A percentile compares a stretch with the other conserved stretches of the same genome.
phyloP scores from a whole-genome alignment of 129 eudicot species.

The Escallonia herrerae region DNA sequence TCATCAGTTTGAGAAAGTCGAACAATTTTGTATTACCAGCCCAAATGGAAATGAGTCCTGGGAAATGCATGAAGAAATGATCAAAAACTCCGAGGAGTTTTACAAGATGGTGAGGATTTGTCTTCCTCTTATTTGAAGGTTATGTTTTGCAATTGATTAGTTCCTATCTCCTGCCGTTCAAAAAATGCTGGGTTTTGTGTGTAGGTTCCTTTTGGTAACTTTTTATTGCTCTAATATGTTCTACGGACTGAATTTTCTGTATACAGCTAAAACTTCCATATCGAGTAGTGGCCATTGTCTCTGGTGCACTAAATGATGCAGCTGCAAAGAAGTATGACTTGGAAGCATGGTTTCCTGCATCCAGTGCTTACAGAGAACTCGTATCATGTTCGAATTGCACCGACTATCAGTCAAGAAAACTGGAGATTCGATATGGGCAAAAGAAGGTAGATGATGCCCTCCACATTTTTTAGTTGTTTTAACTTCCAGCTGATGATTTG shows the following conservation, averaged over 20 bases:
- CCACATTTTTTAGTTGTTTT: no score
- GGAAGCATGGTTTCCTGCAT: conserved; percentile 97
- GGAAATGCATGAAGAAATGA: conserved; percentile 96
- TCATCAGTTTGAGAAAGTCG: conserved; percentile 93
- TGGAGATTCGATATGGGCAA: conserved; percentile 85
- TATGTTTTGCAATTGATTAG: no score
- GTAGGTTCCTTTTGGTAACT: no score
- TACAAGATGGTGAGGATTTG: conserved; percentile 54
- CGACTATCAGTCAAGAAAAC: conserved; percentile 86
- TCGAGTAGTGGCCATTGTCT: conserved; percentile 76
- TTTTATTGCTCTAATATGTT: no score
- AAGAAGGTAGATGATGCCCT: conserved; percentile 47
- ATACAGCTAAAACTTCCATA: conserved; percentile 76
- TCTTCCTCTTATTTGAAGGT: not conserved
- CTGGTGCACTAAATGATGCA: conserved; percentile 91
- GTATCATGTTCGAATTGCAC: conserved; percentile 97
- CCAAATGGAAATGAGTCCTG: conserved; percentile 78
- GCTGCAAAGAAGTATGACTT: conserved; percentile 93
- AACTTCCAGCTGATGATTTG: not conserved
- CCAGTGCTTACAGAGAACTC: conserved; percentile 74
- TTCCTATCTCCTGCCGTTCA: no score
- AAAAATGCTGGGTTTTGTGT: no score
- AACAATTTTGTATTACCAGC: conserved; percentile 82
- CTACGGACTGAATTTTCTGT: not conserved
- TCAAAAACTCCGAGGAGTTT: conserved; percentile 67